These are phyloP conservation scores for Pistacia integerrima DNA, from an alignment of 345 rosid species.

Conservation along the genomic window DNA sequence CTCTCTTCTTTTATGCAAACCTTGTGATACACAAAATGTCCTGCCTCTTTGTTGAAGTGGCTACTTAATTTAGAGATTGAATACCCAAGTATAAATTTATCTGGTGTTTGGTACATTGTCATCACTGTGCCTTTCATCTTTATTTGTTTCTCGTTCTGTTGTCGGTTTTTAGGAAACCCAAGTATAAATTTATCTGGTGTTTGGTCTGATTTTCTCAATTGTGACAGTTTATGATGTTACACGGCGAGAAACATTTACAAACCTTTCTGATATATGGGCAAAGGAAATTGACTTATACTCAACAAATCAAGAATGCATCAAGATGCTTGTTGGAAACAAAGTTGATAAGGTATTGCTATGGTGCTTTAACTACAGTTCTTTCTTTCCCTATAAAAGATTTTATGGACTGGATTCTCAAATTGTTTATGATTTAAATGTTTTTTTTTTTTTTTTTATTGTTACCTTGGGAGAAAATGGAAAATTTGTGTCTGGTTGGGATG, in stretches of 20 bases:
- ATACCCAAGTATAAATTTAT: background rate
- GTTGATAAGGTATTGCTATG: conserved; percentile 69
- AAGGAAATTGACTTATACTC: conserved; percentile 91
- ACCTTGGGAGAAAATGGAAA: background rate
- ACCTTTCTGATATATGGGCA: conserved; percentile 93
- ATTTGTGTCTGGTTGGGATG: background rate
- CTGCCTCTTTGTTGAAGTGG: too few relatives aligned
- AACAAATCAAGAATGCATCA: conserved; percentile 91
- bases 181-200: too few relatives aligned
- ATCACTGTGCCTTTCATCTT: background rate
- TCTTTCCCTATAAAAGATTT: background rate
- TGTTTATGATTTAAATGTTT: background rate
- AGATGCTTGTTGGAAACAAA: conserved; percentile 97
- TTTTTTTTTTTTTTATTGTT: background rate
- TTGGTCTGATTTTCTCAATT: background rate
- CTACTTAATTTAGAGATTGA: too few relatives aligned
- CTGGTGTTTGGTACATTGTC: background rate
- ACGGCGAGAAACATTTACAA: conserved; percentile 83
- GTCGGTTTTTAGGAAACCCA: background rate
- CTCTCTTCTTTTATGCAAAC: too few relatives aligned
- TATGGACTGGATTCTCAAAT: background rate
- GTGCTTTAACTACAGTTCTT: background rate
- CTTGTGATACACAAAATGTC: too few relatives aligned
- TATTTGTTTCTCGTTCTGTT: background rate
- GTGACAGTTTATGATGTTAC: conserved; percentile 88